A percentile compares a stretch with the other conserved stretches of the same genome.
Conservation (phyloP, 106 monocot species). For the Posidonia australis region DNA sequence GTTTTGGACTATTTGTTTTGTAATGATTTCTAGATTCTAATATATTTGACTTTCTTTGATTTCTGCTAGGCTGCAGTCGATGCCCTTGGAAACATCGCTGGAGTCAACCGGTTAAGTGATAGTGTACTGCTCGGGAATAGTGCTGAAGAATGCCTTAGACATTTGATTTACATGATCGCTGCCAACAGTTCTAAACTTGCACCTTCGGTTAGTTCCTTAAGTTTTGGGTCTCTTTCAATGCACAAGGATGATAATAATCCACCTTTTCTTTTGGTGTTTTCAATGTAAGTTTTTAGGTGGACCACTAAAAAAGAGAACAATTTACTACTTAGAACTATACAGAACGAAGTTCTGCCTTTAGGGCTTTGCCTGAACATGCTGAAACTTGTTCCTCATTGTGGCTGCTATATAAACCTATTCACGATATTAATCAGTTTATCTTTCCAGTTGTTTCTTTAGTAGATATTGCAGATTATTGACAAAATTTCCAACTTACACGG, state of each 20-base stretch:
- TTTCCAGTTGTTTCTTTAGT: conserved; percentile 1
- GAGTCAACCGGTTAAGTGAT: conserved; percentile 43
- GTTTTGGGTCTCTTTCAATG: background rate
- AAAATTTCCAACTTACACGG: background rate
- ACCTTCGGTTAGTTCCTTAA: conserved; percentile 57
- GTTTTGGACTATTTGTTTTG: too few species aligned
- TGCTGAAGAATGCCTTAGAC: conserved; percentile 60
- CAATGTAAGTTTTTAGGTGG: too few species aligned
- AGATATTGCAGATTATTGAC: background rate
- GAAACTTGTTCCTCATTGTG: background rate
- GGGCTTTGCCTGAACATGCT: background rate
- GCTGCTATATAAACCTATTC: background rate
- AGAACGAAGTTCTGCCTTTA: too few species aligned
- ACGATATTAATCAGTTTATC: background rate
- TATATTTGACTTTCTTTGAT: background rate
- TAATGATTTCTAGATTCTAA: background rate
- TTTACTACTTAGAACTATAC: too few species aligned
- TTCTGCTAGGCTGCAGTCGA: conserved; percentile 58
- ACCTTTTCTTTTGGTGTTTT: background rate
- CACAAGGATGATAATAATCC: background rate
- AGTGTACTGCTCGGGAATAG: conserved; percentile 31
- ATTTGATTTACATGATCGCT: conserved; percentile 55
- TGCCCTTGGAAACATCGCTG: conserved; percentile 83
- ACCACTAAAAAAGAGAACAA: too few species aligned
- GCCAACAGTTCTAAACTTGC: conserved; percentile 59